Evolutionary conservation across 306 rosid genomes (phyloP), one percentile per base, ranked within the genome.

Genomic region (Dryas alaskensis): DNA sequence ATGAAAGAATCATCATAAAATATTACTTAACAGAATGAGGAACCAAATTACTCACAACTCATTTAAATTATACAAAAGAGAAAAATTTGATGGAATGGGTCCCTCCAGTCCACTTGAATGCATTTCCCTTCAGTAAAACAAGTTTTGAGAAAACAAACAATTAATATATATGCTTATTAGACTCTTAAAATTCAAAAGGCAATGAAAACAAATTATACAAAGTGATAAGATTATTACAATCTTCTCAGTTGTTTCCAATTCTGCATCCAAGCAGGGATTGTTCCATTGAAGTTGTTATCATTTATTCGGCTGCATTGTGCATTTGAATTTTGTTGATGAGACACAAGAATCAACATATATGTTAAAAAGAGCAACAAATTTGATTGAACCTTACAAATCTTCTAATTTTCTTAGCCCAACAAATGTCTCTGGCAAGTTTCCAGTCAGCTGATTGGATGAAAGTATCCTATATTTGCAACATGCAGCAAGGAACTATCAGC

Each of bases 21-120:
- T 17, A 6, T 9, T 19, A 45, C 63, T 19, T 12, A 11, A 42
- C 7, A 53, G 63, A 54, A 54, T 55, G 13, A 17, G 13, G 14
- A 43, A 4, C 10, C 65, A 22, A 43, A 70, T 43, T 60, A 76
- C 80, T 76, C 63, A 69, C 80, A 76, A 12, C 14, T 76, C 63
- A 10, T 12, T 19, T 43, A 76, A 69, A 10, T 69, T 60, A 19
- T 31, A 3, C 44, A 69, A 22, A 14, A 3, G 47, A 60, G 73
- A 76, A 61, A 69, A 49, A 64, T 16, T 65, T 39, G 46, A 31
- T 48, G 75, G 70, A 58, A 76, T 51, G 0, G 75, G 80, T 60
- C 80, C 80, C n/a, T 46, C 10, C 47, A 76, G 66, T 69, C 80
- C 80, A 44, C 75, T 76, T 68, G 80, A 72, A 42, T 50, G 44